Base-by-base conservation (phyloP, 2,329 filamentous ascomycete genomes). In the Aspergillaceae sp. region DNA sequence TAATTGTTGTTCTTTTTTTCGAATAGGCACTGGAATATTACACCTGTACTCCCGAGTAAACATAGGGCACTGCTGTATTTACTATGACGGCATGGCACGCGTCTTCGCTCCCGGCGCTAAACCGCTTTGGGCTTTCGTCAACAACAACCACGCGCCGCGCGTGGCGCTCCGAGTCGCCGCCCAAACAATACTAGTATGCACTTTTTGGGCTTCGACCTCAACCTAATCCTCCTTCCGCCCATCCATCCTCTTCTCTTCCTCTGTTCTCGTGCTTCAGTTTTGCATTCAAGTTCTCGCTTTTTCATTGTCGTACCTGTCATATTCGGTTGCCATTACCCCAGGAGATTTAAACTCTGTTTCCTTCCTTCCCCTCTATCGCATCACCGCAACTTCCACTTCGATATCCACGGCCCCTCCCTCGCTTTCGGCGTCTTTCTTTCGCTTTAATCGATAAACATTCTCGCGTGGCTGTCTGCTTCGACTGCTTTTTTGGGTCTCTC, bases 61-160 rank as follows among this genome's bases (percentile, higher is more conserved):
- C 19, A 19, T 19, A 19, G 19, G 19, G 19, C 19, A 19, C 19
- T 19, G 19, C 19, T 19, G 19, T 19, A 19, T 36, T n/a, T 36
- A 36, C 27, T 26, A 38, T 38, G 11, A 27, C 36, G 36, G 11
- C 19, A 19, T 38, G 46, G 42, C 43, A 60, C 59, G 59, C 59
- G 60, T 62, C 49, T n/a, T 19, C 34, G 34, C 26, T 56, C 45
- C 49, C 53, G 50, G 51, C 51, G 43, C 60, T 63, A 63, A 54
- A 43, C 58, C 54, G n/a, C 28, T 57, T 49, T 43, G 5, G 30
- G 37, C 49, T 27, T 27, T 38, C 47, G 48, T 56, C 59, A 59
- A 60, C 57, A 61, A 62, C 59, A 60, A 58, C 58, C 53, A 62
- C 57, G 58, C 60, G 59, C 51, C 48, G 53, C 57, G 59, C 56